phyloP scores from a whole-genome alignment of 2,329 filamentous ascomycete species.

The Xylaria sp. region DNA sequence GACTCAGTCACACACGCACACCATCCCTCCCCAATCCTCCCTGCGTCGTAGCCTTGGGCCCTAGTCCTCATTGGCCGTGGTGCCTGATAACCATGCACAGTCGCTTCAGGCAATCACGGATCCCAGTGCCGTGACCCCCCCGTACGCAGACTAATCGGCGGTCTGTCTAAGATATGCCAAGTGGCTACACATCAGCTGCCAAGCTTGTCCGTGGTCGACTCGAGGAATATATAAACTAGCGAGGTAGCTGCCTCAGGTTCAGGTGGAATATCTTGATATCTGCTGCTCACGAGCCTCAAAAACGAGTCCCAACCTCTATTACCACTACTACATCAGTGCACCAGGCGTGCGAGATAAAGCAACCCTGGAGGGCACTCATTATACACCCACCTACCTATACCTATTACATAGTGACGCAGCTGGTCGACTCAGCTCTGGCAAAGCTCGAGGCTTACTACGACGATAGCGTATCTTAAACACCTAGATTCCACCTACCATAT shows the following conservation, averaged over 20 bases:
- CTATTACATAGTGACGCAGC: constrained; percentile 4
- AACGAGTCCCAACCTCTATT: constrained; percentile 12
- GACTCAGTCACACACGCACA: constrained; percentile 23
- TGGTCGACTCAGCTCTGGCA: constrained; percentile 9
- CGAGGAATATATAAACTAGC: constrained; percentile 12
- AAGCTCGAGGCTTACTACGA: constrained; percentile 24
- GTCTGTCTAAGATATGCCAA: constrained; percentile 16
- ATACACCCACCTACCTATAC: too few relatives aligned
- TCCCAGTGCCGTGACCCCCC: constrained; percentile 12
- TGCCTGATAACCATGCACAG: constrained; percentile 10
- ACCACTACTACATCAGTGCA: constrained; percentile 23
- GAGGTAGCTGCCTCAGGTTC: constrained; percentile 8
- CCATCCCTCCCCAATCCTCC: constrained; percentile 17
- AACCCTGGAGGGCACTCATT: constrained; percentile 34
- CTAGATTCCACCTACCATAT: background rate
- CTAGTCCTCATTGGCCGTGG: constrained; percentile 18
- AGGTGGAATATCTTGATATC: constrained; percentile 16
- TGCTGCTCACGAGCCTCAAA: constrained; percentile 1
- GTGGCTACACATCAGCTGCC: constrained; percentile 23
- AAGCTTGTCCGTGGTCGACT: constrained; percentile 14
- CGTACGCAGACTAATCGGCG: constrained; percentile 25
- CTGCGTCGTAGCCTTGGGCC: constrained; percentile 13
- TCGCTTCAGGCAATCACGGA: constrained; percentile 9
- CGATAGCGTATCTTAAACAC: constrained; percentile 6
- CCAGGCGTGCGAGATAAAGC: constrained; percentile 29